Evolutionary conservation across 2,329 filamentous ascomycete species (phyloP).

Genomic region (Colletotrichum cuscutae): DNA sequence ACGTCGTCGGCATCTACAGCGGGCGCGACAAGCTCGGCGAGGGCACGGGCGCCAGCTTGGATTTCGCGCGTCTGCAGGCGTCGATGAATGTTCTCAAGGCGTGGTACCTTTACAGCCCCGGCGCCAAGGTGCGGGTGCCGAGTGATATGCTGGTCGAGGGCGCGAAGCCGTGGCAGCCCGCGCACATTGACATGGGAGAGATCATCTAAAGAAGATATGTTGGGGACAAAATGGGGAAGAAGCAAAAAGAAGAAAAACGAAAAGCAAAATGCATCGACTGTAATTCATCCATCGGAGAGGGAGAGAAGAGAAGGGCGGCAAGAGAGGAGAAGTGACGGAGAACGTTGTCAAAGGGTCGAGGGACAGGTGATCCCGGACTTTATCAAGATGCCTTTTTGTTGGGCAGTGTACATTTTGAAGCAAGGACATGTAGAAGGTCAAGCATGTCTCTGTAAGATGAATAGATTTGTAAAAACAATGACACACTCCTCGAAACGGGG

Average conservation of each 20-base stretch:
- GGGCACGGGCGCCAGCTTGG: constrained; percentile 81
- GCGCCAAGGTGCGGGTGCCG: constrained; percentile 70
- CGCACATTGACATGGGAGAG: constrained; percentile 77
- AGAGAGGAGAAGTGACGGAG: neutral
- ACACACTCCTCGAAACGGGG: constrained; percentile 26
- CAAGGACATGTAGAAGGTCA: constrained; percentile 28
- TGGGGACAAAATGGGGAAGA: neutral
- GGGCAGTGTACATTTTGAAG: constrained; percentile 35
- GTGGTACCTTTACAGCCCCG: constrained; percentile 96
- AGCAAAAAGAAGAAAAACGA: neutral
- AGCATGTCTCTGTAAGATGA: constrained; percentile 48
- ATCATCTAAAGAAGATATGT: constrained; percentile 59
- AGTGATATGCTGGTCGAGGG: constrained; percentile 74
- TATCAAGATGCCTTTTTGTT: constrained; percentile 25
- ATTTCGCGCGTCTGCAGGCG: constrained; percentile 81
- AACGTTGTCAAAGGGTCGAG: neutral
- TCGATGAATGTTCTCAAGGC: constrained; percentile 87
- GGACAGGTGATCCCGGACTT: neutral
- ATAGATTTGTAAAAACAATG: constrained; percentile 50
- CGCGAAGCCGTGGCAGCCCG: constrained; percentile 72
- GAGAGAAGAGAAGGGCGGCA: neutral
- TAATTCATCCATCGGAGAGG: constrained; percentile 16
- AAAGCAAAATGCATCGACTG: constrained; percentile 13
- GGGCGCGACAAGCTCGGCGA: constrained; percentile 93
- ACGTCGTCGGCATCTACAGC: constrained; percentile 92